phyloP scores from a whole-genome alignment of 2,329 filamentous ascomycete genomes.

The Verticillium nonalfalfae region DNA sequence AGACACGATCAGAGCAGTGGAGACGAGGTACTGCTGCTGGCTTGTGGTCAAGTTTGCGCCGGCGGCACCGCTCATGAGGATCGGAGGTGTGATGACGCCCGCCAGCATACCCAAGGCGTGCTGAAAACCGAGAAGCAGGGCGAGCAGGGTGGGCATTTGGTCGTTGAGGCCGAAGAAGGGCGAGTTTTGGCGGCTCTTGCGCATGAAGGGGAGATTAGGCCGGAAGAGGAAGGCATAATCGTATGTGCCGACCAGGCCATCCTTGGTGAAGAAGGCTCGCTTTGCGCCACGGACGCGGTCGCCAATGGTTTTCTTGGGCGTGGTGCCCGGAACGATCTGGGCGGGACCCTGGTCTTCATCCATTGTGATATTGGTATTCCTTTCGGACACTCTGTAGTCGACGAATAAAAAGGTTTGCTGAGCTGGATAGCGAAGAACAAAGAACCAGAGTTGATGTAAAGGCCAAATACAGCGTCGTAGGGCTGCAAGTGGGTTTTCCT shows the following conservation, averaged over 20 bases:
- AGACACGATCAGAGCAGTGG: slow-evolving; percentile 71
- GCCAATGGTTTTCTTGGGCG: slow-evolving; percentile 23
- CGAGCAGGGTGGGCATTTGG: slow-evolving; percentile 67
- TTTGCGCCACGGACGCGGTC: slow-evolving; percentile 22
- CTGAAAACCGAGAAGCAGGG: slow-evolving; percentile 70
- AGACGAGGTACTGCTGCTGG: slow-evolving; percentile 71
- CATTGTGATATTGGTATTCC: slow-evolving; percentile 26
- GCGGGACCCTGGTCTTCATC: slow-evolving; percentile 50
- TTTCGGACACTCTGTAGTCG: no score
- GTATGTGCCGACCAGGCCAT: slow-evolving; percentile 78
- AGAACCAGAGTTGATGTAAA: neutral
- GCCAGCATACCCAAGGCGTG: slow-evolving; percentile 74
- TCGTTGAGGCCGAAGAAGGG: slow-evolving; percentile 85
- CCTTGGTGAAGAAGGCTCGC: slow-evolving; percentile 46
- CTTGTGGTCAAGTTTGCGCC: slow-evolving; percentile 57
- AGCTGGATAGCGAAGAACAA: neutral
- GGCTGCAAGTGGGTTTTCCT: neutral
- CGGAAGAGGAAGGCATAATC: slow-evolving; percentile 87
- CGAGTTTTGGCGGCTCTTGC: slow-evolving; percentile 47
- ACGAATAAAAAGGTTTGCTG: no score
- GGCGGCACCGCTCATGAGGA: slow-evolving; percentile 57
- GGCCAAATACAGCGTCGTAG: neutral
- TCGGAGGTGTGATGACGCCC: slow-evolving; percentile 70
- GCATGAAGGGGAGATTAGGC: slow-evolving; percentile 78
- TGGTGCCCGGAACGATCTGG: slow-evolving; percentile 35